Base-by-base conservation (phyloP, 202 grass and related monocot genomes). In the Saccharum hybrid region DNA sequence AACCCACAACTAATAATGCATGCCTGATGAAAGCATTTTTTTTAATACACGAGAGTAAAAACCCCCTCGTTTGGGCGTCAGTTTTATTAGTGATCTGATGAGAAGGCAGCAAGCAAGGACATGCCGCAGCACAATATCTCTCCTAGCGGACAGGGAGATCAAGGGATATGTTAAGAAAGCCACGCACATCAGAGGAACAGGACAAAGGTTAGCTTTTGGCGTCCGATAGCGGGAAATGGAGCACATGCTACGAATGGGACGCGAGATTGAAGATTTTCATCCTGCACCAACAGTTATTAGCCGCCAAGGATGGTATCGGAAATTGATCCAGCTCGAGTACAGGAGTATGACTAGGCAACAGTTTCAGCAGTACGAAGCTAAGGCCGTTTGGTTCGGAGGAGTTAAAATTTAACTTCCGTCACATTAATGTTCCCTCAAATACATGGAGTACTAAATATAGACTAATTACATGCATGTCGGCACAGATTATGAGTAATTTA, bases 141-240 rank as follows among this genome's bases (percentile, higher is more conserved):
- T n/a, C 23, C 49, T 4, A 61, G 3, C n/a, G 16, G 60, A 63
- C 39, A 68, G 41, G 16, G 74, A 67, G 61, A 83, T 90, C 79
- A 46, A 7, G 1, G 66, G 73, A 79, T 74, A 90, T 83, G 21
- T 63, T 86, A 74, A 74, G 7, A 83, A 86, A 90, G 2, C 11
- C 18, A 1, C 9, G 63, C 40, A 74, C 61, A 83, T 90, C 61
- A 74, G 67, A 82, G 48, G 60, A 83, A 83, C 23, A 86, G 22
- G 79, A 86, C 83, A 86, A 75, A 75, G 19, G 33, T 42, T 75
- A 38, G 49, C 75, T 90, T 90, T 83, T 79, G 41, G 51, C 51
- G 18, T 14, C n/a, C 68, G 18, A 36, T 75, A 45, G 74, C 41
- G 16, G 62, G 68, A 69, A 86, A 37, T 12, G 33, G 31, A 68